phyloP scores from a whole-genome alignment of 2,329 filamentous ascomycete genomes.

The Lachnellula willkommii region DNA sequence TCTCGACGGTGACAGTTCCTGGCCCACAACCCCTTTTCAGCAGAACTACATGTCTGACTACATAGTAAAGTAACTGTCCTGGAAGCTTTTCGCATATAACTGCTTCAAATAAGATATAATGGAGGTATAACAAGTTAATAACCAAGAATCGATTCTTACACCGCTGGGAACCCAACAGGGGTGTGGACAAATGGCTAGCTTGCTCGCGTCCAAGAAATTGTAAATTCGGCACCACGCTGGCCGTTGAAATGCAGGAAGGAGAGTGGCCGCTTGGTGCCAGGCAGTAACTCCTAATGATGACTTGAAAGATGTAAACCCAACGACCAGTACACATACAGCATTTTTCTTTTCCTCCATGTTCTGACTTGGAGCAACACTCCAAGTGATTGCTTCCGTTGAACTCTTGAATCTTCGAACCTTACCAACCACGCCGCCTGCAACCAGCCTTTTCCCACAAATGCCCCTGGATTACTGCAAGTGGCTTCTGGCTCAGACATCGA shows the following conservation, averaged over 20 bases:
- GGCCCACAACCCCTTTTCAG: not conserved
- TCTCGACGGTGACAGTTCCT: not conserved
- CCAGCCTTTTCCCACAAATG: not conserved
- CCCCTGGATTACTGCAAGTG: not conserved
- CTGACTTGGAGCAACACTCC: not conserved
- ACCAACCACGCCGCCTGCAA: not conserved
- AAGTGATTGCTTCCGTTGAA: not conserved
- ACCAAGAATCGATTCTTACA: not conserved
- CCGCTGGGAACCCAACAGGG: not conserved
- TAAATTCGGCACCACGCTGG: not conserved
- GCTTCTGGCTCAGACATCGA: not conserved
- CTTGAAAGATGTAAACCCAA: not conserved
- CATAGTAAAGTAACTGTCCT: not conserved
- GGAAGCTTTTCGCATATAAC: not conserved
- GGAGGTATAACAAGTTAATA: not conserved
- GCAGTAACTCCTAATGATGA: not conserved
- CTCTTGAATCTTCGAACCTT: not conserved
- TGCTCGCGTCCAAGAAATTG: not conserved
- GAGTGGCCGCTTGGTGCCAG: not conserved
- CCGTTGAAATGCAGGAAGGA: not conserved
- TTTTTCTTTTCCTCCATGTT: not conserved
- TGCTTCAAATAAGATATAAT: not conserved
- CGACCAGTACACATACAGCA: not conserved
- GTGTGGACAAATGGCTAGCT: not conserved
- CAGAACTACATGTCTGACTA: not conserved